A percentile compares a stretch with the other conserved stretches of the same genome.
phyloP scores from a whole-genome alignment of 208 protist genomes.

The Novymonas esmeraldas region DNA sequence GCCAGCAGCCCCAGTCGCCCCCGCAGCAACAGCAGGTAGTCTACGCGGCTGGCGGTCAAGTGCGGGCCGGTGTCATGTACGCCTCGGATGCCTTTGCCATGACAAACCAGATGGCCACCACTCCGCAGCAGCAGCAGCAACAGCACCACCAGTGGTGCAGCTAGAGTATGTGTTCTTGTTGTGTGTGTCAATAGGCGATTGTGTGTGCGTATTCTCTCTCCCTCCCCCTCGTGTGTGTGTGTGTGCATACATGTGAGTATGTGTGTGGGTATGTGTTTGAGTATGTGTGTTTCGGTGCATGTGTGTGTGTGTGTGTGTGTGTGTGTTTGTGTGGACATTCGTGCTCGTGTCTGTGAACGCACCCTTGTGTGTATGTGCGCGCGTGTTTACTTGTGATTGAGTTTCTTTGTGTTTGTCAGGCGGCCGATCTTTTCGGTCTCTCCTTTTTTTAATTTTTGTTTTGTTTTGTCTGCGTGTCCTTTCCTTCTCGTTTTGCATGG shows the following conservation, averaged over 20 bases:
- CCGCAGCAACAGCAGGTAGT: conserved; percentile 32
- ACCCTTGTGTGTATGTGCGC: not conserved
- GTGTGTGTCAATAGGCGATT: not conserved
- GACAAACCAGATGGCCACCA: conserved; percentile 24
- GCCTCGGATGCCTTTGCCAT: conserved; percentile 24
- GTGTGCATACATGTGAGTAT: not conserved
- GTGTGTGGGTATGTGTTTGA: not conserved
- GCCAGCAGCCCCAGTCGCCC: conserved; percentile 8
- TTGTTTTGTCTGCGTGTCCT: not conserved
- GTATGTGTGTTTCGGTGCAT: not conserved
- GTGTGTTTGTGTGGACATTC: not conserved
- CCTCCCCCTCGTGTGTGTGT: not conserved
- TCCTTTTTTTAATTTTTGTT: not conserved
- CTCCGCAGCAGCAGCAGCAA: conserved; percentile 24
- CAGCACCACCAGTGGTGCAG: conserved; percentile 32
- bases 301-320: not conserved
- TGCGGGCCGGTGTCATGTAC: conserved; percentile 32
- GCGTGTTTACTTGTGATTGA: conserved; percentile 8
- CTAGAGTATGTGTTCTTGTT: conserved; percentile 12
- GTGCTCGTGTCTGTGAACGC: not conserved
- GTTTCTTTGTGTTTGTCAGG: conserved; percentile 12
- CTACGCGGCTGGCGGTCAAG: conserved; percentile 23
- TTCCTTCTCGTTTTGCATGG: not conserved
- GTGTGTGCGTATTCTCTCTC: not conserved
- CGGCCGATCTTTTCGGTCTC: not conserved